phyloP scores from a whole-genome alignment of 2,329 filamentous ascomycete species.

The Fusarium coicis region DNA sequence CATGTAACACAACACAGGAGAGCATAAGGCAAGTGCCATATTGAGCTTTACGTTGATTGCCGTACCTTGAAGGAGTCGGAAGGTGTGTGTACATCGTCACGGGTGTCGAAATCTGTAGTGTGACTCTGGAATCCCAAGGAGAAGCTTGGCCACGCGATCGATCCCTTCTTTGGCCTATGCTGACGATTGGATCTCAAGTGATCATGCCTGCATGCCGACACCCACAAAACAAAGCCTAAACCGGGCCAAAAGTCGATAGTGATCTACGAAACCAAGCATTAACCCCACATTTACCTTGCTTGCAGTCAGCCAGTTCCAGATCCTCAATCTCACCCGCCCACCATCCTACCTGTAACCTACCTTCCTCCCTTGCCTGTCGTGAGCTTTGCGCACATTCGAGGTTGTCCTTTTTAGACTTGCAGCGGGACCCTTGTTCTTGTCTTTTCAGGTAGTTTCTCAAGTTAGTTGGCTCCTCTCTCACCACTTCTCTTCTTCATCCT shows the following conservation, averaged over 20 bases:
- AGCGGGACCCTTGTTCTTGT: constrained; percentile 18
- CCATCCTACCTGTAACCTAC: neutral
- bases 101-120: constrained; percentile 7
- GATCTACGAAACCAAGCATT: constrained; percentile 32
- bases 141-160: constrained; percentile 12
- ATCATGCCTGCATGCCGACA: constrained; percentile 17
- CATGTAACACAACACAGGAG: neutral
- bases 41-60: neutral
- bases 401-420: constrained; percentile 19
- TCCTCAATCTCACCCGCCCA: constrained; percentile 22
- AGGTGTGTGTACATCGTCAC: neutral
- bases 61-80: constrained; percentile 1
- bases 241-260: neutral
- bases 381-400: constrained; percentile 17
- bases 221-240: constrained; percentile 26
- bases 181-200: constrained; percentile 19
- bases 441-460: neutral
- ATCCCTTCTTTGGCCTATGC: neutral
- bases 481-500: neutral
- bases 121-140: neutral
- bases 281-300: constrained; percentile 32
- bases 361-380: neutral
- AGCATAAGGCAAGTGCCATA: neutral
- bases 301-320: constrained; percentile 27
- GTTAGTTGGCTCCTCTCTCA: neutral